Conservation (phyloP, 2,329 filamentous ascomycete species). For the Verticillium tricorpus region DNA sequence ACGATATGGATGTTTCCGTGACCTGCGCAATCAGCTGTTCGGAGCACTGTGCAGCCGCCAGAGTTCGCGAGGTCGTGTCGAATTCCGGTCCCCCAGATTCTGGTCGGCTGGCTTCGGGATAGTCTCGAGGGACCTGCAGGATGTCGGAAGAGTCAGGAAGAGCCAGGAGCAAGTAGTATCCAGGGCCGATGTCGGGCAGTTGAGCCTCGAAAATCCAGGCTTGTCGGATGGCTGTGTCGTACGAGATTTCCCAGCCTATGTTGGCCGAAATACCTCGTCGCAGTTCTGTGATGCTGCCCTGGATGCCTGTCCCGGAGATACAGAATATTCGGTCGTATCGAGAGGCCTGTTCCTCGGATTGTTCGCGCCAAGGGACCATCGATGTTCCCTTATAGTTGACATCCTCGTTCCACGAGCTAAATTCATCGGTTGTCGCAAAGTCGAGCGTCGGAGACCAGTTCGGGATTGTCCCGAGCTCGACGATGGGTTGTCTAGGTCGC, state of each 20-base stretch:
- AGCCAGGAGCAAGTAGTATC: slow-evolving; percentile 40
- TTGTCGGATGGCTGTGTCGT: slow-evolving; percentile 41
- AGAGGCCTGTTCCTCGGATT: neutral
- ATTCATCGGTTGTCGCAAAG: slow-evolving; percentile 41
- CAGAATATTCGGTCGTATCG: slow-evolving; percentile 55
- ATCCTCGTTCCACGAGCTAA: slow-evolving; percentile 23
- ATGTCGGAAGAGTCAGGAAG: slow-evolving; percentile 44
- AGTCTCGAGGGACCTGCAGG: slow-evolving; percentile 43
- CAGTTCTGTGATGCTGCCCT: slow-evolving; percentile 63
- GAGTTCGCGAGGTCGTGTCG: slow-evolving; percentile 48
- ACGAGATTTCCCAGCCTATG: slow-evolving; percentile 55
- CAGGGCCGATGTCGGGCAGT: slow-evolving; percentile 14
- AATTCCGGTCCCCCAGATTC: slow-evolving; percentile 33
- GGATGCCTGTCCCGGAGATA: slow-evolving; percentile 58
- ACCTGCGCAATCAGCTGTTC: slow-evolving; percentile 45
- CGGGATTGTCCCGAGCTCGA: slow-evolving; percentile 44
- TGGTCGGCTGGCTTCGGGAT: slow-evolving; percentile 39
- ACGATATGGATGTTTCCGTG: slow-evolving; percentile 42
- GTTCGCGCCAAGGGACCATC: slow-evolving; percentile 7
- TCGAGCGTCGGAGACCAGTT: slow-evolving; percentile 61
- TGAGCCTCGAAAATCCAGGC: slow-evolving; percentile 46
- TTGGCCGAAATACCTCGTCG: slow-evolving; percentile 66
- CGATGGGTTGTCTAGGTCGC: slow-evolving; percentile 15
- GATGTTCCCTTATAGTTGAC: slow-evolving; percentile 18
- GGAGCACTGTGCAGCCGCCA: slow-evolving; percentile 35